These are phyloP conservation scores for Mimosa pudica DNA, from an alignment of 306 rosid genomes.

Conservation along the genomic window DNA sequence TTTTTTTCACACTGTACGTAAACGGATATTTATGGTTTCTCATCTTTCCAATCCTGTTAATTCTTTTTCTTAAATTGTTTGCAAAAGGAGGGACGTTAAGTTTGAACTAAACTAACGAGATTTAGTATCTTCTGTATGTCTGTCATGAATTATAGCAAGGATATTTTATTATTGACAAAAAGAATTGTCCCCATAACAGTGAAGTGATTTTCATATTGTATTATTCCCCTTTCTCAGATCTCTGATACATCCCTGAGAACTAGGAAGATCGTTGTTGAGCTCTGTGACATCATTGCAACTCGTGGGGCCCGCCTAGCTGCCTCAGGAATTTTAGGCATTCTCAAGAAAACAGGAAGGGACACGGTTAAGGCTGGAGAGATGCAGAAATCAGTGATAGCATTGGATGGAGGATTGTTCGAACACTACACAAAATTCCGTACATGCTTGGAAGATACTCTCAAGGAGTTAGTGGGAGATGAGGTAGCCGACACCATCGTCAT, in stretches of 20 bases:
- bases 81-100: not conserved
- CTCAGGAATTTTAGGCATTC: conserved; percentile 81
- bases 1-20: not conserved
- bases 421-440: conserved; percentile 77
- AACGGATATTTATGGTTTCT: not conserved
- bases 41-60: conserved; percentile 16
- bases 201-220: conserved; percentile 25
- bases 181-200: not conserved
- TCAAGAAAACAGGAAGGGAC: conserved; percentile 91
- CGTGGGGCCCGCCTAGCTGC: conserved; percentile 94
- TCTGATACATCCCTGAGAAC: conserved; percentile 72
- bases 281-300: conserved; percentile 77
- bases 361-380: conserved; percentile 69
- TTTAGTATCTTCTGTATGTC: conserved; percentile 3
- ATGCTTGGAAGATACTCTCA: conserved; percentile 71
- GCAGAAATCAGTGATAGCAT: conserved; percentile 74
- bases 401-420: conserved; percentile 92
- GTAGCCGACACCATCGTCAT: conserved; percentile 59
- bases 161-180: conserved; percentile 11
- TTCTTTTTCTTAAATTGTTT: conserved; percentile 13
- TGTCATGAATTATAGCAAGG: conserved; percentile 2
- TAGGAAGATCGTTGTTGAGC: conserved; percentile 63
- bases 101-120: conserved; percentile 17
- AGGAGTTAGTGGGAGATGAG: conserved; percentile 79
- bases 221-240: conserved; percentile 49